phyloP scores from a whole-genome alignment of 805 yeast species.

The Kregervanrija pseudodelftensis region DNA sequence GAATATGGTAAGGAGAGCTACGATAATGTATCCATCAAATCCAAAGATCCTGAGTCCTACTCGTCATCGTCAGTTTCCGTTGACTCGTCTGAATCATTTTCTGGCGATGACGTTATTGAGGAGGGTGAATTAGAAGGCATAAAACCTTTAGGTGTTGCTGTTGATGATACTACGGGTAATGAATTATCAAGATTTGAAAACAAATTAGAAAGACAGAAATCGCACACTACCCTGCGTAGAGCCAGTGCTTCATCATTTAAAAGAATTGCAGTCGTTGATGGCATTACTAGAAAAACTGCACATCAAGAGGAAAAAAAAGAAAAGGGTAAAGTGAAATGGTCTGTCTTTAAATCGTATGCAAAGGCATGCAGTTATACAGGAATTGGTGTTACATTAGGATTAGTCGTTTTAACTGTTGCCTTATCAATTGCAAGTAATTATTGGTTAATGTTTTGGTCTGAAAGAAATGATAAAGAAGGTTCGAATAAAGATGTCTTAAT shows the following conservation, averaged over 20 bases:
- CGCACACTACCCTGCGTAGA: conserved; percentile 36
- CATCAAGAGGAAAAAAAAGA: conserved; percentile 48
- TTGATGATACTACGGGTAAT: conserved; percentile 13
- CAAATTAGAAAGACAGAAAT: conserved; percentile 10
- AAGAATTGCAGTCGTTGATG: conserved; percentile 28
- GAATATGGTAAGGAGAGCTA: conserved; percentile 28
- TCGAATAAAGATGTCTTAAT: conserved; percentile 34
- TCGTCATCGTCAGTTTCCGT: neutral
- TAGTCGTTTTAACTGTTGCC: conserved; percentile 26
- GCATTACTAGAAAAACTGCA: conserved; percentile 30
- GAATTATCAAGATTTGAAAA: conserved; percentile 10
- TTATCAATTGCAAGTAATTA: conserved; percentile 40
- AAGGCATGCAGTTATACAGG: conserved; percentile 53
- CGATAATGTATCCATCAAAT: neutral
- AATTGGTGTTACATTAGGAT: conserved; percentile 31
- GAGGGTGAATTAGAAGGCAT: conserved; percentile 9
- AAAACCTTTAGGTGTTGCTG: conserved; percentile 8
- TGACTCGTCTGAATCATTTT: conserved; percentile 3
- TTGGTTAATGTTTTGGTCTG: conserved; percentile 70
- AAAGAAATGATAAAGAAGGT: conserved; percentile 37
- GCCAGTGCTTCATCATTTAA: conserved; percentile 61
- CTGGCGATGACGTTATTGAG: conserved; percentile 7
- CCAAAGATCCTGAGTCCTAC: no score
- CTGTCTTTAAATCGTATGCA: conserved; percentile 47
- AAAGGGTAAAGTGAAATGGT: conserved; percentile 50